A percentile compares a stretch with the other conserved stretches of the same genome.
phyloP scores from a whole-genome alignment of 305 asterid genomes.

The Rubia balearica region DNA sequence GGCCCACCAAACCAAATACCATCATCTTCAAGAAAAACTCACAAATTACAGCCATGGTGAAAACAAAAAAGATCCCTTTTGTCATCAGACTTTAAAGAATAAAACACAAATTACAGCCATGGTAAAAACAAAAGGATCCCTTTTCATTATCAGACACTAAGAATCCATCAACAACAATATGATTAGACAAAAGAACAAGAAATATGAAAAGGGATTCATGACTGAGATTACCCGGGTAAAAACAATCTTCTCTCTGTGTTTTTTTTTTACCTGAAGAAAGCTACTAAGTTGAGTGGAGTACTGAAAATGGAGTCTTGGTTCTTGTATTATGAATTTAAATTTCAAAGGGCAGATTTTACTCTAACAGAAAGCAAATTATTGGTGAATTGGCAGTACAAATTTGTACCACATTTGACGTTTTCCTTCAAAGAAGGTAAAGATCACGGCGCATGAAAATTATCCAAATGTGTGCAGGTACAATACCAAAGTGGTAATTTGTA shows the following conservation, averaged over 20 bases:
- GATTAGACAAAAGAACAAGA: neutral
- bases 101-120: neutral
- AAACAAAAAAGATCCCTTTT: too few relatives aligned
- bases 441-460: neutral
- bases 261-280: neutral
- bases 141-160: neutral
- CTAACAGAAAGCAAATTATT: neutral
- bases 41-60: neutral
- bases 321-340: neutral
- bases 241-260: neutral
- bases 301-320: neutral
- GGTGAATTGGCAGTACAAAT: neutral
- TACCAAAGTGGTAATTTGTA: neutral
- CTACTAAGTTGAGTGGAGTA: neutral
- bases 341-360: neutral
- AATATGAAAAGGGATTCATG: neutral
- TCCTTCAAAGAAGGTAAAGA: neutral
- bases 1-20: constrained; percentile 8
- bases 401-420: neutral
- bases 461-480: neutral
- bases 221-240: neutral
- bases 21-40: neutral
- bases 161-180: neutral
- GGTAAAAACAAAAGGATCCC: neutral
- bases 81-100: too few relatives aligned